Conservation (phyloP, 140 eudicot species). For the Cichorium intybus region DNA sequence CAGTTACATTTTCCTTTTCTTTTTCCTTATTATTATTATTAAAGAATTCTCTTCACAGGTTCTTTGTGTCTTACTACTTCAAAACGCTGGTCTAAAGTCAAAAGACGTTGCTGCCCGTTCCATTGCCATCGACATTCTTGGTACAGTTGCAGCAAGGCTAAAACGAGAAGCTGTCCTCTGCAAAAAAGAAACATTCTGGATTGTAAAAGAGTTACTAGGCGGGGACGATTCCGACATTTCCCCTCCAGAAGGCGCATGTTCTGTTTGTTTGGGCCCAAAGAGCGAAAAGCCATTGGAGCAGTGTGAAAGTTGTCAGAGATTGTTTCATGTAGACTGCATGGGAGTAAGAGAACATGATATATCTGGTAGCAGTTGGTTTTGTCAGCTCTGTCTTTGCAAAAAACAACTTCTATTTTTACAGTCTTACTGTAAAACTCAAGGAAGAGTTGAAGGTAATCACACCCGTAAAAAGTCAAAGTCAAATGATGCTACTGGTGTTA, state of each 20-base stretch:
- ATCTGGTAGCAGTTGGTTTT: constrained; percentile 55
- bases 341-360: constrained; percentile 71
- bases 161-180: constrained; percentile 83
- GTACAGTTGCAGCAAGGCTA: constrained; percentile 90
- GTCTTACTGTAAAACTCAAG: constrained; percentile 63
- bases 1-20: too few species aligned
- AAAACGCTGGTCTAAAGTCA: constrained; percentile 91
- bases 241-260: constrained; percentile 55
- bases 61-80: constrained; percentile 90
- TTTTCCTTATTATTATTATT: constrained; percentile 1
- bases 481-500: constrained; percentile 38
- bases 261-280: constrained; percentile 67
- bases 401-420: constrained; percentile 66
- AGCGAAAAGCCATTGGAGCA: constrained; percentile 48
- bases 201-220: constrained; percentile 56
- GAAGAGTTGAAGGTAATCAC: constrained; percentile 45
- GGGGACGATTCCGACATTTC: constrained; percentile 33
- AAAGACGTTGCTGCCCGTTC: constrained; percentile 83
- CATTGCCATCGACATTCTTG: constrained; percentile 90
- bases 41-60: constrained; percentile 61
- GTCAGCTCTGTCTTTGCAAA: constrained; percentile 72
- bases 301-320: constrained; percentile 75
- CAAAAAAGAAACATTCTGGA: constrained; percentile 72
- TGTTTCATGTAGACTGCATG: constrained; percentile 73
- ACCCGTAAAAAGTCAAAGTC: constrained; percentile 41